phyloP scores from a whole-genome alignment of 208 protist species.

The Entamoeba histolytica region DNA sequence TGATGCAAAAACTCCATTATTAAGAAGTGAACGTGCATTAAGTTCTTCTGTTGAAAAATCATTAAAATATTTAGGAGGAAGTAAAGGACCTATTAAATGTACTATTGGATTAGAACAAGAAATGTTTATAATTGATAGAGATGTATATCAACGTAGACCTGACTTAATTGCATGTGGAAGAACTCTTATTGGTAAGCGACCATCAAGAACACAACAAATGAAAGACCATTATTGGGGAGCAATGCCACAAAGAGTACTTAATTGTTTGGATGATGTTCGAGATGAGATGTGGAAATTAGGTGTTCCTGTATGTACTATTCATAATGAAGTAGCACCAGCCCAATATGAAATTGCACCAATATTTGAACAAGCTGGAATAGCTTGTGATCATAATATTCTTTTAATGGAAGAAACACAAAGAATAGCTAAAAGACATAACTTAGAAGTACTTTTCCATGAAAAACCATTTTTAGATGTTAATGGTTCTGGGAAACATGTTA shows the following conservation, averaged over 20 bases:
- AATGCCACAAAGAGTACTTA: background rate
- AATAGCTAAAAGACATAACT: constrained; percentile 35
- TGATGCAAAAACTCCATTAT: constrained; percentile 54
- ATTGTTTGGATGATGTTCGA: constrained; percentile 32
- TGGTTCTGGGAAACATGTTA: constrained; percentile 60
- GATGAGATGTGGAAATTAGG: constrained; percentile 43
- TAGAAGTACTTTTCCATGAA: constrained; percentile 48
- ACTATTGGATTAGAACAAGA: background rate
- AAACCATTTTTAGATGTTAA: constrained; percentile 57
- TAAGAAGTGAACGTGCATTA: constrained; percentile 36
- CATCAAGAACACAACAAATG: background rate
- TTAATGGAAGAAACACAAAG: constrained; percentile 35
- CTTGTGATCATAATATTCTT: constrained; percentile 41
- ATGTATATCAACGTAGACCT: background rate
- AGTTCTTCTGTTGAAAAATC: background rate
- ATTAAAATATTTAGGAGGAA: background rate
- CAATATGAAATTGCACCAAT: constrained; percentile 58
- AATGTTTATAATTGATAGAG: background rate
- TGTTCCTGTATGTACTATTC: constrained; percentile 46
- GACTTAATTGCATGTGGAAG: background rate
- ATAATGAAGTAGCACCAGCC: constrained; percentile 53
- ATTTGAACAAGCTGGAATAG: constrained; percentile 42
- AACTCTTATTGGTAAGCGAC: background rate
- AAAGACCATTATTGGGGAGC: background rate
- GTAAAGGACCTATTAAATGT: background rate